A percentile compares a stretch with the other conserved stretches of the same genome.
Conservation (phyloP, 768 basidiomycete genomes). For the Mrakia frigida region DNA sequence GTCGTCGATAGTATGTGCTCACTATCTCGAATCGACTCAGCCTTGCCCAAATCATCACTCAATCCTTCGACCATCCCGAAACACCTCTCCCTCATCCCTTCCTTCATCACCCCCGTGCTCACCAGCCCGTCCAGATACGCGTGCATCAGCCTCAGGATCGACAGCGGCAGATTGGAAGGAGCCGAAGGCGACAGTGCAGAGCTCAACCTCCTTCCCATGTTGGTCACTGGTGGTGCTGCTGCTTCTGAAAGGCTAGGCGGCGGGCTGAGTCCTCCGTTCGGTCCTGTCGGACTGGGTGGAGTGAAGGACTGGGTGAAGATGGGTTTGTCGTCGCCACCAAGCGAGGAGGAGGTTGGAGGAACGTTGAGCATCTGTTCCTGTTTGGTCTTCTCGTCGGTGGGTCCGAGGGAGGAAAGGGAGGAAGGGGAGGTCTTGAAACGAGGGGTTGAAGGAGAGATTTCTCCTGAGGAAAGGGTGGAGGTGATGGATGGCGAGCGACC, state of each 20-base stretch:
- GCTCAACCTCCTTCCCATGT: neutral
- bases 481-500: neutral
- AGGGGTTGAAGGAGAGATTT: neutral
- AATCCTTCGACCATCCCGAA: neutral
- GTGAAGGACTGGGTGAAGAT: neutral
- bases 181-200: constrained; percentile 9
- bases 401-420: neutral
- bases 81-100: constrained; percentile 5
- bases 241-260: neutral
- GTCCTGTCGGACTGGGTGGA: neutral
- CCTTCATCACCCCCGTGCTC: constrained; percentile 2
- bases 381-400: constrained; percentile 8
- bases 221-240: neutral
- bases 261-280: neutral
- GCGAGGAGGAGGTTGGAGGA: neutral
- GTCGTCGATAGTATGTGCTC: neutral
- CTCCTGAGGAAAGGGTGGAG: neutral
- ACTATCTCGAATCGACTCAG: constrained; percentile 27
- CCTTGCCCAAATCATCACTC: constrained; percentile 7
- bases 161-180: constrained; percentile 23
- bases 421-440: neutral
- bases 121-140: constrained; percentile 20
- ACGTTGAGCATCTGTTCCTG: constrained; percentile 8
- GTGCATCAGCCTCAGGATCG: constrained; percentile 25
- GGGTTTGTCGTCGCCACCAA: neutral